Evolutionary conservation across 176 grass and related monocot species (phyloP).

Genomic region (Eleusine indica): DNA sequence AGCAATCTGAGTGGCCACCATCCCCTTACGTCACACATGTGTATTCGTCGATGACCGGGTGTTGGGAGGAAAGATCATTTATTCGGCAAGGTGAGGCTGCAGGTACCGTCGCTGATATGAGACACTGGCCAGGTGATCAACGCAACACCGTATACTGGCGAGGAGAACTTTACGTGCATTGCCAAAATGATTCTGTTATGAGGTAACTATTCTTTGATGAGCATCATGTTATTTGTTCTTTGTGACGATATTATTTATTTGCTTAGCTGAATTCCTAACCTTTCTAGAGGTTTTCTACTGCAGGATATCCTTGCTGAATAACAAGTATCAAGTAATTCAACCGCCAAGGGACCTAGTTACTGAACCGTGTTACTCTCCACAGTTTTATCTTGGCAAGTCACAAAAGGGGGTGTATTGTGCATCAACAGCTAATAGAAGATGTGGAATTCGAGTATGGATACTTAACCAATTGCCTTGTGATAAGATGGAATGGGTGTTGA

Average conservation of each 20-base stretch:
- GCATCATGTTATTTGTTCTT: no score
- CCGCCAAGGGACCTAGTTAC: no score
- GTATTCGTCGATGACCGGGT: background rate
- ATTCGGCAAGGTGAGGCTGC: background rate
- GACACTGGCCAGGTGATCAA: background rate
- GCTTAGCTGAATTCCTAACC: background rate
- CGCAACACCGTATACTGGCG: background rate
- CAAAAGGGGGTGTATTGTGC: background rate
- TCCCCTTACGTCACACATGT: background rate
- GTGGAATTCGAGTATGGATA: background rate
- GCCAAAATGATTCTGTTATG: background rate
- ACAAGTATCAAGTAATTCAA: background rate
- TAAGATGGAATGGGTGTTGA: background rate
- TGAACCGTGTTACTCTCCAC: no score
- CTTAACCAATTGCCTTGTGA: background rate
- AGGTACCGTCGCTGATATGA: background rate
- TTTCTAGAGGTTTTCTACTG: background rate
- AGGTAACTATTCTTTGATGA: background rate
- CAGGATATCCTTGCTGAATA: background rate
- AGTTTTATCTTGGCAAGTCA: background rate
- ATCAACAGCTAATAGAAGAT: background rate
- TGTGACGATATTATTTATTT: background rate
- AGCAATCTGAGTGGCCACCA: slow-evolving; percentile 23
- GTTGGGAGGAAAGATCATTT: background rate
- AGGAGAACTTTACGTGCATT: background rate